Evolutionary conservation across 2,329 filamentous ascomycete genomes (phyloP), one percentile per base, ranked within the genome.

Genomic region (Gremmenia infestans): DNA sequence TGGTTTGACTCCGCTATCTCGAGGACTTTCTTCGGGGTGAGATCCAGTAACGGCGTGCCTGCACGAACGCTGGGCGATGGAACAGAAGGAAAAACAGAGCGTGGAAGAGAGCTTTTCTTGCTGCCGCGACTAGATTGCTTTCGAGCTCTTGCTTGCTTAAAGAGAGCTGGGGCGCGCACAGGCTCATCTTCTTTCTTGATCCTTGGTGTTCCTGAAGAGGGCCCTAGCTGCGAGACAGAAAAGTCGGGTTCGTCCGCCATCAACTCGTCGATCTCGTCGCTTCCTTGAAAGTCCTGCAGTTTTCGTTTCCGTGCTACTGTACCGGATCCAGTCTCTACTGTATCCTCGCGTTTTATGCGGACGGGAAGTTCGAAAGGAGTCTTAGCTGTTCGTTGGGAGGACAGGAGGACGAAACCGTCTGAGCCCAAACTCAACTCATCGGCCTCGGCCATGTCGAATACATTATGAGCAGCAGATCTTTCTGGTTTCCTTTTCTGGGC

Each of bases 351-450:
- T 25, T 63, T 64, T 15, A 63, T 47, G 14, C 52, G 55, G 4
- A 56, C 45, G 3, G 58, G 49, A 9, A 50, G 50, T 7, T 54
- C 43, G 11, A 57, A 35, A 11, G 54, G 53, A 9, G 48, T 39
- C 11, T 55, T 55, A 6, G 46, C 39, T 22, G 55, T 61, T 25
- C 58, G 54, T 15, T 46, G 50, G 3, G 67, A 63, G 12, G 59
- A 62, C 5, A 65, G 42, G 6, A 65, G 45, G 14, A 65, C 37
- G 52, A 64, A 59, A 5, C 63, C 65, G n/a, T 65, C 61, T 12
- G 53, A 48, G 3, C 42, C 57, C 19, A 67, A 52, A 52, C 64
- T 67, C 9, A 69, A 56, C 50, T 68, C 67, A 42, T 69, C 67
- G n/a, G 63, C 32, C 15, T 65, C 66, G 19, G 65, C 62, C 7